Base-by-base conservation (phyloP, 2,329 filamentous ascomycete genomes). In the Botryotinia calthae region DNA sequence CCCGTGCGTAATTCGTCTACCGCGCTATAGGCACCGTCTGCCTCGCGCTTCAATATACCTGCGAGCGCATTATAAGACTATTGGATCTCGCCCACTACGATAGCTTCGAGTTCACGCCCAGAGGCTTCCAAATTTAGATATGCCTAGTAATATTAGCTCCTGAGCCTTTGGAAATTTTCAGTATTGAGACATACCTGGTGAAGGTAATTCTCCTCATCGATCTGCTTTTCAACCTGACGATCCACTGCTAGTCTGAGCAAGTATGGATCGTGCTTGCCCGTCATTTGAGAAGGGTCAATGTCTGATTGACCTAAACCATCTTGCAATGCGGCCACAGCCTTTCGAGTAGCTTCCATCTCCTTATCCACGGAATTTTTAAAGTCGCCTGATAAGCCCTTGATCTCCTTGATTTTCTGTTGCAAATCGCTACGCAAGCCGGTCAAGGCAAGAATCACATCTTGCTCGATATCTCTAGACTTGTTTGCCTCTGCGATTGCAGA, bases 331-430 rank as follows among this genome's bases (percentile, higher is more conserved):
- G 90, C 90, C 40, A 98, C 93, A 25, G 91, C 91, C 81, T 90
- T 93, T 74, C 91, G 88, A 0, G 96, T 98, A 28, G 82, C 85
- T 31, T 98, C 95, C 85, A 97, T 95, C 82, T 98, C 96, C 84
- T 95, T 97, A 40, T 97, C 94, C 16, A 99, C 94, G 0, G 91
- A 93, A 81, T 97, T 99, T 84, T 97, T 97, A 84, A 99, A 99
- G 82, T 99, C 96, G 25, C 94, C 93, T 9, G 94, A 93, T 25
- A 99, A 85, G 77, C 90, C 91, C 84, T 97, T 97, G 84, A 99
- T 99, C 83, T 99, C 96, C 83, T 98, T 99, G 82, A 97, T 97
- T 85, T 99, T 99, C 81, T 97, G 94, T 75, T 92, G 92, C 28
- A 99, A 85, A 82, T 99, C 96, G 79, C 90, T 95, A 73, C 96